phyloP scores from a whole-genome alignment of 805 yeast genomes.

The Wickerhamiella azyma region DNA sequence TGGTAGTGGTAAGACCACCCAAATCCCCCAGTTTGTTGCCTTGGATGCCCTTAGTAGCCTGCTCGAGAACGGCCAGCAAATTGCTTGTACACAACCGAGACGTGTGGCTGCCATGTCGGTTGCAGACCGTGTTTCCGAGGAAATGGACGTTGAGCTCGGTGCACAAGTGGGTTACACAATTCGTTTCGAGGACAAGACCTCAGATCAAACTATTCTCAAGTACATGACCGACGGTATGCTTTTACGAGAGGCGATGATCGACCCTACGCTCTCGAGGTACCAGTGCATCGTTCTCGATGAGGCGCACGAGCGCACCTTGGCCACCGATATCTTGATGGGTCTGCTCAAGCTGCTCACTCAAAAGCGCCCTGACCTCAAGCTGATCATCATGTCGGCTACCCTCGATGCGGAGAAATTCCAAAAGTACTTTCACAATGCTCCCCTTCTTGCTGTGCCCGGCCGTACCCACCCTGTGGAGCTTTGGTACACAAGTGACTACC shows the following conservation, averaged over 20 bases:
- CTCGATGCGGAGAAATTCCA: conserved; percentile 95
- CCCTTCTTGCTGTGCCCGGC: conserved; percentile 92
- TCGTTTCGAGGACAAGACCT: conserved; percentile 83
- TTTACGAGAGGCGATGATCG: conserved; percentile 94
- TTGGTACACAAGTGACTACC: conserved; percentile 92
- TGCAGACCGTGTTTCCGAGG: conserved; percentile 94
- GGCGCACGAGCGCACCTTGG: conserved; percentile 94
- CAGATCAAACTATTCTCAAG: conserved; percentile 66
- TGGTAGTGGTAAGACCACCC: conserved; percentile 98
- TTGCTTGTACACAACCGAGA: conserved; percentile 86
- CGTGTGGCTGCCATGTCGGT: conserved; percentile 91
- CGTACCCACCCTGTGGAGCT: conserved; percentile 96
- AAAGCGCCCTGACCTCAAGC: conserved; percentile 77
- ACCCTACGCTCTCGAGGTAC: conserved; percentile 64
- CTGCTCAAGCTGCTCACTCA: conserved; percentile 65
- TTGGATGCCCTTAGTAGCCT: conserved; percentile 89
- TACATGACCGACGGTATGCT: conserved; percentile 99
- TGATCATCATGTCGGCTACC: conserved; percentile 95
- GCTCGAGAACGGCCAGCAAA: conserved; percentile 46
- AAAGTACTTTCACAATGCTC: conserved; percentile 77
- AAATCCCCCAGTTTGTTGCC: conserved; percentile 89
- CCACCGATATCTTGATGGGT: conserved; percentile 96
- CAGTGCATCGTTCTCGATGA: conserved; percentile 90
- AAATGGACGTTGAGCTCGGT: conserved; percentile 87
- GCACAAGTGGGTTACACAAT: conserved; percentile 91